A percentile compares a stretch with the other conserved stretches of the same genome.
Conservation (phyloP, 2,329 filamentous ascomycete species). For the Clonostachys rosea region DNA sequence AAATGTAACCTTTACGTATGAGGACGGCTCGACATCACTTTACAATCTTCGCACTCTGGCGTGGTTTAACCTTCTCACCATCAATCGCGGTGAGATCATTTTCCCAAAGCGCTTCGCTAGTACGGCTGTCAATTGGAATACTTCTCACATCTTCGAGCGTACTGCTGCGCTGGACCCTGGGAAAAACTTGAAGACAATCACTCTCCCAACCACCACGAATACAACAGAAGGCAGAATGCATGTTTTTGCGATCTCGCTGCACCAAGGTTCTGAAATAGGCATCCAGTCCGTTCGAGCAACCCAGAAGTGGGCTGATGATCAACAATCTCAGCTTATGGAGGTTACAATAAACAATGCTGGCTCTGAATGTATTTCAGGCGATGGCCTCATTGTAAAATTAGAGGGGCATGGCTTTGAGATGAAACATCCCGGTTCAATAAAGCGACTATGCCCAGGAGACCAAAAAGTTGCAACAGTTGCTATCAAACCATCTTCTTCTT, state of each 20-base stretch:
- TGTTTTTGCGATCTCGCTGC: constrained; percentile 34
- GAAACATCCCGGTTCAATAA: constrained; percentile 28
- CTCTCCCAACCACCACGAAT: constrained; percentile 29
- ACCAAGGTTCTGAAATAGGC: constrained; percentile 7
- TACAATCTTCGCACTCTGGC: constrained; percentile 35
- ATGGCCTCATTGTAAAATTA: constrained; percentile 20
- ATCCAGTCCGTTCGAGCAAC: constrained; percentile 29
- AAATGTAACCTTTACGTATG: constrained; percentile 34
- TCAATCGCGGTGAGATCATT: constrained; percentile 39
- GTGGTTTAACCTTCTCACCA: constrained; percentile 36
- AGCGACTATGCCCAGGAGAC: constrained; percentile 35
- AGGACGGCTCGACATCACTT: constrained; percentile 28
- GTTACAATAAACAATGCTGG: constrained; percentile 29
- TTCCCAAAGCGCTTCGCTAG: constrained; percentile 32
- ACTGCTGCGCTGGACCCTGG: constrained; percentile 26
- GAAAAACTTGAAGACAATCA: constrained; percentile 30
- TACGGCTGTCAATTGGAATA: constrained; percentile 33
- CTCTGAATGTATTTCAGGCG: constrained; percentile 19
- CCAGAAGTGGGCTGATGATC: constrained; percentile 33
- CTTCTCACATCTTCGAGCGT: constrained; percentile 38
- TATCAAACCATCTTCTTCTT: constrained; percentile 18
- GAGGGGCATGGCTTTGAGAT: constrained; percentile 31
- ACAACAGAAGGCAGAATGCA: constrained; percentile 29
- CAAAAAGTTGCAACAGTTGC: constrained; percentile 33
- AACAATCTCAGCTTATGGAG: constrained; percentile 31